Conservation (phyloP, 768 basidiomycete genomes). For the Podaxis sp. region DNA sequence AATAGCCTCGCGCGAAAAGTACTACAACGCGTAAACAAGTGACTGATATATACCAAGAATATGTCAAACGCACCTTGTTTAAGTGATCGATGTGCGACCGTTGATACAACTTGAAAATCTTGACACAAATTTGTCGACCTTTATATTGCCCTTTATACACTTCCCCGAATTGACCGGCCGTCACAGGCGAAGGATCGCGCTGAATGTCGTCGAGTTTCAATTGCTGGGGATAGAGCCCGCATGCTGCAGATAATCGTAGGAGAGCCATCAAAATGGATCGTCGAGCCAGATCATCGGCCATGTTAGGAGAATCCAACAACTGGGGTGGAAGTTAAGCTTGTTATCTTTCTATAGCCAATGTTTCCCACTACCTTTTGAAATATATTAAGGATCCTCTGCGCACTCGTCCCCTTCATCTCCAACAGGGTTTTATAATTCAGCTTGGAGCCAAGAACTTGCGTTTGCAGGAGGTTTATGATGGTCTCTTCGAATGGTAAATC, state of each 20-base stretch:
- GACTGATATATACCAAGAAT: neutral
- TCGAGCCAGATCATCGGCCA: neutral
- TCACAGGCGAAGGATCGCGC: neutral
- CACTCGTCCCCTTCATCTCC: neutral
- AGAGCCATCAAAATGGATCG: constrained; percentile 1
- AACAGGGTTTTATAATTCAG: neutral
- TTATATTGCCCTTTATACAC: constrained; percentile 25
- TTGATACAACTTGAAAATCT: constrained; percentile 26
- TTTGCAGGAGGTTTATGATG: neutral
- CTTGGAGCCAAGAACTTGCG: neutral
- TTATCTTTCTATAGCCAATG: neutral
- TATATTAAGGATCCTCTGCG: neutral
- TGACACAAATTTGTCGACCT: constrained; percentile 24
- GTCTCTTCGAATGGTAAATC: neutral
- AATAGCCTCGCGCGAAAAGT: constrained; percentile 14
- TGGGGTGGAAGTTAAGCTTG: neutral
- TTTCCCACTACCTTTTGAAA: neutral
- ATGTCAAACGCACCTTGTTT: constrained; percentile 21
- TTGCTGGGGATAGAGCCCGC: constrained; percentile 1
- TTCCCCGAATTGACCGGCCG: constrained; percentile 28
- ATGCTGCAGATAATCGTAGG: constrained; percentile 1
- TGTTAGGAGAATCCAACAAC: neutral
- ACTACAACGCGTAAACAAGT: neutral
- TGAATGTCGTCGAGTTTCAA: constrained; percentile 9
- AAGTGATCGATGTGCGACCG: constrained; percentile 18